phyloP scores from a whole-genome alignment of 2,329 filamentous ascomycete genomes.

The Knufia petricola region DNA sequence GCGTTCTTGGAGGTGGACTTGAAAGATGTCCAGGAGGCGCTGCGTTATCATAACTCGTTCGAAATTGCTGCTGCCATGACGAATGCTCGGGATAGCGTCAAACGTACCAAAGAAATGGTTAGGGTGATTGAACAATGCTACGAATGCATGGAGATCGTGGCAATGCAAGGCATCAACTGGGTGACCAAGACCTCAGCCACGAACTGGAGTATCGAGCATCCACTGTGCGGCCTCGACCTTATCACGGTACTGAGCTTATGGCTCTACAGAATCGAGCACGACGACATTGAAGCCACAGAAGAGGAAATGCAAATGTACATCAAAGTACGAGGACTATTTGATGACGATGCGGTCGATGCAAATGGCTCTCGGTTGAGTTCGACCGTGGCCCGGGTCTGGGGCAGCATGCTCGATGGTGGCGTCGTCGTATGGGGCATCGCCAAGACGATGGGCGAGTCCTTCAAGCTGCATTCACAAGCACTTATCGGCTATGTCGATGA shows the following conservation, averaged over 20 bases:
- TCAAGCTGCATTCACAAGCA: conserved; percentile 92
- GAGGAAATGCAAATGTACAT: conserved; percentile 86
- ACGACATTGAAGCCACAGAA: conserved; percentile 79
- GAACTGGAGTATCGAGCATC: conserved; percentile 98
- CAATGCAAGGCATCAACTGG: conserved; percentile 90
- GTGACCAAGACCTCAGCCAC: conserved; percentile 95
- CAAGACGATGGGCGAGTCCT: conserved; percentile 94
- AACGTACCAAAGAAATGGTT: conserved; percentile 93
- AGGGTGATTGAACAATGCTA: conserved; percentile 97
- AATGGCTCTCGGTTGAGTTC: conserved; percentile 81
- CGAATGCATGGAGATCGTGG: conserved; percentile 93
- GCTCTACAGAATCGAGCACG: conserved; percentile 98
- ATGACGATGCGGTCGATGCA: conserved; percentile 76
- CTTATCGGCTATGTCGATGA: conserved; percentile 91
- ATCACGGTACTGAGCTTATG: conserved; percentile 97
- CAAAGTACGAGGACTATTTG: conserved; percentile 46
- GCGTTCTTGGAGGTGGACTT: conserved; percentile 89
- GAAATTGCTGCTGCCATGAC: conserved; percentile 97
- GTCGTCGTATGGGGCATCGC: conserved; percentile 55
- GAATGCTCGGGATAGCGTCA: conserved; percentile 82
- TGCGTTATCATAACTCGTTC: conserved; percentile 93
- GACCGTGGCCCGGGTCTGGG: conserved; percentile 92
- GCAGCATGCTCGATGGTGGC: conserved; percentile 95
- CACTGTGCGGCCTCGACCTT: conserved; percentile 88
- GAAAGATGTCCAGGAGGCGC: conserved; percentile 88